A percentile compares a stretch with the other conserved stretches of the same genome.
Evolutionary conservation across 805 yeast genomes (phyloP).

Genomic region (Candida schatavii): DNA sequence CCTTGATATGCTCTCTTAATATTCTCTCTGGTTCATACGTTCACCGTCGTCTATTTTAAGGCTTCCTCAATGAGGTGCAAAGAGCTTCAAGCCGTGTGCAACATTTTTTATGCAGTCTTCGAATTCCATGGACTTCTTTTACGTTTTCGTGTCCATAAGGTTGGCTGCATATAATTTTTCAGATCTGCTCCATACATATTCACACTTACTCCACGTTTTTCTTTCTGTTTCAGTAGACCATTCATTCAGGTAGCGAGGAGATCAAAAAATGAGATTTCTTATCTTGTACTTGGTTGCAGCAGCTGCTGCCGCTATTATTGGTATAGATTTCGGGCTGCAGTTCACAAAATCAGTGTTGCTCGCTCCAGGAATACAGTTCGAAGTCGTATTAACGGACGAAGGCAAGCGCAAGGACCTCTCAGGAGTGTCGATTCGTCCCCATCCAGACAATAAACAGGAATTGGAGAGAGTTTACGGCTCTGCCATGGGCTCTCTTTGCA

Average conservation of each 20-base stretch:
- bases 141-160: background rate
- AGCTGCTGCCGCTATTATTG: conserved; percentile 64
- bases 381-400: conserved; percentile 83
- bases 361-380: conserved; percentile 88
- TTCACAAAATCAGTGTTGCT: conserved; percentile 82
- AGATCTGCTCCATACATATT: background rate
- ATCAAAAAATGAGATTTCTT: conserved; percentile 8
- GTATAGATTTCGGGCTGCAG: conserved; percentile 87
- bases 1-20: too few relatives aligned
- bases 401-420: conserved; percentile 87
- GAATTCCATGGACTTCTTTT: background rate
- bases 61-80: too few relatives aligned
- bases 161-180: background rate
- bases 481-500: conserved; percentile 63
- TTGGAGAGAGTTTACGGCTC: conserved; percentile 78
- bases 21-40: too few relatives aligned
- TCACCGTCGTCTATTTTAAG: too few relatives aligned
- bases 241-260: too few relatives aligned
- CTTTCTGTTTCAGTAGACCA: too few relatives aligned
- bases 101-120: too few relatives aligned
- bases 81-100: too few relatives aligned
- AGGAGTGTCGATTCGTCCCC: conserved; percentile 63
- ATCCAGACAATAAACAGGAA: conserved; percentile 31
- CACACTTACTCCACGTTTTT: too few relatives aligned
- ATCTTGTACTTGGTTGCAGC: conserved; percentile 13